Percentiles rank a stretch among this genome's conserved stretches.
phyloP scores from a whole-genome alignment of 176 grass and related monocot species.

The Elymus sibiricus region DNA sequence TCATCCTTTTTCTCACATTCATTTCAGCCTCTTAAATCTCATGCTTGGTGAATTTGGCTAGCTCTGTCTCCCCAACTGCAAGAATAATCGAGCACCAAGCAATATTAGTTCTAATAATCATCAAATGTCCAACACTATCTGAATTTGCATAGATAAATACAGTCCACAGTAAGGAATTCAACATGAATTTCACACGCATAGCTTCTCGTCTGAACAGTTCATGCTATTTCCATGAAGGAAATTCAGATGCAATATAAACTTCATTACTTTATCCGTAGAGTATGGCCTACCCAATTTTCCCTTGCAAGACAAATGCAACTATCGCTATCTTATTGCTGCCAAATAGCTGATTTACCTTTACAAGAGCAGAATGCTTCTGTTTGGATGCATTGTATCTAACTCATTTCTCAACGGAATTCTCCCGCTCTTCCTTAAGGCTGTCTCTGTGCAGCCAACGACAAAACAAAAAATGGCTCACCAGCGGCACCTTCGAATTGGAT shows the following conservation, averaged over 20 bases:
- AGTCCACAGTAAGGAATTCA: neutral
- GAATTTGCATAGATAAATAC: neutral
- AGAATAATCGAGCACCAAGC: neutral
- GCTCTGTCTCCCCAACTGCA: neutral
- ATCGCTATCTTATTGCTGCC: neutral
- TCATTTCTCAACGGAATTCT: neutral
- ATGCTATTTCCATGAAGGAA: neutral
- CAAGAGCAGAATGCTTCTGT: neutral
- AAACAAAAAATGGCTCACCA: neutral
- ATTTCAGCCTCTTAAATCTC: neutral
- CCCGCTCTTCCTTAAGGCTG: neutral
- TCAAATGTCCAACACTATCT: neutral
- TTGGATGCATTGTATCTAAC: neutral
- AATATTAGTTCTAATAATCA: neutral
- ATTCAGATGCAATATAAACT: neutral
- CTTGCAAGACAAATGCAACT: neutral
- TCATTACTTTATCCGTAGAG: neutral
- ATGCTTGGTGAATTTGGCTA: neutral
- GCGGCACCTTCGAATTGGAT: neutral
- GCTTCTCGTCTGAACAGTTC: neutral
- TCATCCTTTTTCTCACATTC: neutral
- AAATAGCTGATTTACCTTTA: neutral
- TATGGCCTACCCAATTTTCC: neutral
- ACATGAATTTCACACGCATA: neutral
- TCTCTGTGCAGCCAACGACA: neutral